These are phyloP conservation scores for Oryza rufipogon DNA, from an alignment of 176 grass and related monocot species.

Conservation along the genomic window DNA sequence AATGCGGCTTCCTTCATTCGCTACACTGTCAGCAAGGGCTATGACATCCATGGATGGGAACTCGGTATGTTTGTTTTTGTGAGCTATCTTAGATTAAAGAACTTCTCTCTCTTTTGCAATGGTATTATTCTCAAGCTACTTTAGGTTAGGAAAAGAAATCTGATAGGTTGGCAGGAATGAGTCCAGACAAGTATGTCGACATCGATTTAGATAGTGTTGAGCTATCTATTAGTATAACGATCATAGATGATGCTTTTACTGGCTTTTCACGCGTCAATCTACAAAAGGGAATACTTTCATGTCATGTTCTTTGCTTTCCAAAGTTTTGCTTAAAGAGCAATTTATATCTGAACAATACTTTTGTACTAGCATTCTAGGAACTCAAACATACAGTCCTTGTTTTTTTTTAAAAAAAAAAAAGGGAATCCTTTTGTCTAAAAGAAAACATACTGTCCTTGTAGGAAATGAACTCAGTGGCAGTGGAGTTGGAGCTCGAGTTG, in stretches of 20 bases:
- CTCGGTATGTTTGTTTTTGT: slow-evolving; percentile 61
- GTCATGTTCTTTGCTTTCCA: slow-evolving; percentile 18
- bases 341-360: neutral
- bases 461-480: slow-evolving; percentile 77
- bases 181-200: slow-evolving; percentile 26
- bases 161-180: slow-evolving; percentile 13
- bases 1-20: slow-evolving; percentile 75
- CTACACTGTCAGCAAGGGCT: slow-evolving; percentile 67
- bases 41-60: slow-evolving; percentile 82
- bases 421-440: too few relatives aligned
- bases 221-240: slow-evolving; percentile 20
- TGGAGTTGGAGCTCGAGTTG: slow-evolving; percentile 60
- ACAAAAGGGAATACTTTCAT: slow-evolving; percentile 28
- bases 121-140: slow-evolving; percentile 17
- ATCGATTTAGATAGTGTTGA: slow-evolving; percentile 40
- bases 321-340: slow-evolving; percentile 34
- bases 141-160: slow-evolving; percentile 9
- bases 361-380: neutral
- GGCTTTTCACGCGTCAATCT: slow-evolving; percentile 38
- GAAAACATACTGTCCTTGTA: slow-evolving; percentile 26
- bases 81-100: neutral
- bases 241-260: slow-evolving; percentile 36
- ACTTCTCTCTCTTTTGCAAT: neutral
- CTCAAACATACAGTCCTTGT: slow-evolving; percentile 21
- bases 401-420: too few relatives aligned